Conservation (phyloP, 1,284 basidiomycete genomes). For the Blastosporella zonata region DNA sequence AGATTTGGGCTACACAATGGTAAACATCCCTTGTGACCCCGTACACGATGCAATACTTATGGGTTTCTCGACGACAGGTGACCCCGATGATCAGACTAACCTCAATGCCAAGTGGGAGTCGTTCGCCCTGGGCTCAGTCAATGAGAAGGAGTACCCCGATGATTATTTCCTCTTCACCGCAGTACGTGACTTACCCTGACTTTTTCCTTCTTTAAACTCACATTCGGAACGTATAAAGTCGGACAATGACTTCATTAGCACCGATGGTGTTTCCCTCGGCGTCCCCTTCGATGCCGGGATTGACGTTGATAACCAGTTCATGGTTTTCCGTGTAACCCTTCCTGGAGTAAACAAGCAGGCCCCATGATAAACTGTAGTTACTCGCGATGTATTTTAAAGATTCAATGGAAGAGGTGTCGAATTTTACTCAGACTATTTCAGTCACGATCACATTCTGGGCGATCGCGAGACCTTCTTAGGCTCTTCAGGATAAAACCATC, state of each 20-base stretch:
- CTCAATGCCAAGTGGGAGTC: conserved; percentile 71
- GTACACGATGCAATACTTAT: too few relatives aligned
- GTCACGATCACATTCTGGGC: too few relatives aligned
- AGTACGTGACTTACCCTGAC: conserved; percentile 43
- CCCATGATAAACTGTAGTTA: too few relatives aligned
- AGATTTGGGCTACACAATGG: conserved; percentile 64
- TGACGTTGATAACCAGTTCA: conserved; percentile 62
- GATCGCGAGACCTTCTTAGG: too few relatives aligned
- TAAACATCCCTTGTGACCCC: conserved; percentile 13
- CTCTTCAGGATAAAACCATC: too few relatives aligned
- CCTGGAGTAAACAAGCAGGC: conserved; percentile 36
- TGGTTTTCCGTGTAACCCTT: conserved; percentile 65
- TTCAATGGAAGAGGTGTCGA: too few relatives aligned
- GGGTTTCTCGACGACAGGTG: conserved; percentile 24
- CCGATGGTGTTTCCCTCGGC: conserved; percentile 53
- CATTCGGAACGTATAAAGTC: conserved; percentile 31
- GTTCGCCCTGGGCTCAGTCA: conserved; percentile 54
- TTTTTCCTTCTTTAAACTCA: neutral
- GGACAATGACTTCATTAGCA: conserved; percentile 47
- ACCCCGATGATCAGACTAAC: conserved; percentile 47
- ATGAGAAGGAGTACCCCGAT: conserved; percentile 49
- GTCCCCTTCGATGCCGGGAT: conserved; percentile 51
- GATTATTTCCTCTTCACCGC: conserved; percentile 50
- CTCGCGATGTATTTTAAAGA: too few relatives aligned
- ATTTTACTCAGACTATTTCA: too few relatives aligned